phyloP scores from a whole-genome alignment of 2,329 filamentous ascomycete species.

The Pyrenophora tritici-repentis region DNA sequence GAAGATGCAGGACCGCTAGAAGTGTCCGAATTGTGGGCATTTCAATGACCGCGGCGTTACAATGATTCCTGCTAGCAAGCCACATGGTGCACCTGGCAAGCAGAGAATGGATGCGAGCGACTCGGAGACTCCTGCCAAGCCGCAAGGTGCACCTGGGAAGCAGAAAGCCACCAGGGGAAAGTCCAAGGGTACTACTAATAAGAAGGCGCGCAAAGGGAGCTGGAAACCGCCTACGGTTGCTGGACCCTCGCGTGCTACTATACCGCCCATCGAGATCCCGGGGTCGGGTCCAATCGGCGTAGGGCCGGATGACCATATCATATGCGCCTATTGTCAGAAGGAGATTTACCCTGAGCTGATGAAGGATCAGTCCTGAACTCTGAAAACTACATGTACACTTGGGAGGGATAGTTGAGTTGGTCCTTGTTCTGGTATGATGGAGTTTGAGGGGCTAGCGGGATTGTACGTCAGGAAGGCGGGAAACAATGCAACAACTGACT shows the following conservation, averaged over 20 bases:
- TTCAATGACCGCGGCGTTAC: constrained; percentile 1
- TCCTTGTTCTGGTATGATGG: too few species aligned
- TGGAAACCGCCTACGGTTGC: background rate
- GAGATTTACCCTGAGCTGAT: background rate
- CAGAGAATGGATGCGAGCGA: background rate
- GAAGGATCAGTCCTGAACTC: too few species aligned
- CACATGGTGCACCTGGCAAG: background rate
- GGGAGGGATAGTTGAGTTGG: too few species aligned
- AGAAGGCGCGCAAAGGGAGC: too few species aligned
- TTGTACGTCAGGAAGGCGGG: too few species aligned
- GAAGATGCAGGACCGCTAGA: constrained; percentile 9
- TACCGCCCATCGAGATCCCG: background rate
- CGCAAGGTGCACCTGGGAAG: background rate
- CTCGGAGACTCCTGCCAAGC: too few species aligned
- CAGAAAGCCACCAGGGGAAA: background rate
- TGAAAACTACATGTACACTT: too few species aligned
- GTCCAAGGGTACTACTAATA: too few species aligned
- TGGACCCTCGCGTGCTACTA: background rate
- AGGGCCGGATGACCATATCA: background rate
- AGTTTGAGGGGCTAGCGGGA: too few species aligned
- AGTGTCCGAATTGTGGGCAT: constrained; percentile 9
- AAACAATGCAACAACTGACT: too few species aligned
- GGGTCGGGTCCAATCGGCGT: background rate
- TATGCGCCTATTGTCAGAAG: background rate
- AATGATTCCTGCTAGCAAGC: too few species aligned